These are phyloP conservation scores for Barbarea vulgaris DNA, from an alignment of 345 rosid genomes.

Conservation along the genomic window DNA sequence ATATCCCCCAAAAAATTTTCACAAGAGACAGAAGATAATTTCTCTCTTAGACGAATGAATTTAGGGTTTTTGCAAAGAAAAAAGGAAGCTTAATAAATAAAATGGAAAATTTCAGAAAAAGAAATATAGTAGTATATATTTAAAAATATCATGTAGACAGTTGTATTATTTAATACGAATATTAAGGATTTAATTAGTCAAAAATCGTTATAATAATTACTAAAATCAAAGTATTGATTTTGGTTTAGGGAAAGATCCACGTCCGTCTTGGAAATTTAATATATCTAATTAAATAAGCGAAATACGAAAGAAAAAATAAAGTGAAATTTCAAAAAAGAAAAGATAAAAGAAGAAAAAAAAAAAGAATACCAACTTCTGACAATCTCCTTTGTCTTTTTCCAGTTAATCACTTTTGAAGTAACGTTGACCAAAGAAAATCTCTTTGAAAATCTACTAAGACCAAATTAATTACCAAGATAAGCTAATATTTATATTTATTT, in stretches of 20 bases:
- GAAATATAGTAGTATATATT: constrained; percentile 8
- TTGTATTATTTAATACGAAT: constrained; percentile 42
- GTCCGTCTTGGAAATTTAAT: constrained; percentile 95
- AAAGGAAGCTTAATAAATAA: constrained; percentile 14
- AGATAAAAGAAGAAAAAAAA: not conserved
- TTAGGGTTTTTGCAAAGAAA: constrained; percentile 40
- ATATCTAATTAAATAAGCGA: constrained; percentile 51
- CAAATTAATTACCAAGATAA: constrained; percentile 27
- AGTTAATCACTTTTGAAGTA: constrained; percentile 40
- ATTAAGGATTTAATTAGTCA: constrained; percentile 50
- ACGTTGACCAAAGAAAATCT: constrained; percentile 38
- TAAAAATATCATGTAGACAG: constrained; percentile 36
- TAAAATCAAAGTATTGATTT: constrained; percentile 74
- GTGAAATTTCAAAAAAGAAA: constrained; percentile 38
- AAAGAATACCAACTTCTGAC: constrained; percentile 61
- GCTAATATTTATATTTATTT: not conserved
- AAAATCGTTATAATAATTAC: constrained; percentile 62
- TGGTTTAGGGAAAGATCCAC: constrained; percentile 88
- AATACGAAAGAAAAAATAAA: constrained; percentile 24
- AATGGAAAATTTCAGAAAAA: constrained; percentile 29
- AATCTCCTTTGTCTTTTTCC: constrained; percentile 48
- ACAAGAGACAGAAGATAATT: constrained; percentile 30
- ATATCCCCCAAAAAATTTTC: constrained; percentile 10
- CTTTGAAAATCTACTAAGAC: constrained; percentile 55
- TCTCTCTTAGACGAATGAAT: constrained; percentile 37